A percentile compares a stretch with the other conserved stretches of the same genome.
Conservation (phyloP, 192 early-diverging fungal genomes). For the Radiomyces spectabilis region DNA sequence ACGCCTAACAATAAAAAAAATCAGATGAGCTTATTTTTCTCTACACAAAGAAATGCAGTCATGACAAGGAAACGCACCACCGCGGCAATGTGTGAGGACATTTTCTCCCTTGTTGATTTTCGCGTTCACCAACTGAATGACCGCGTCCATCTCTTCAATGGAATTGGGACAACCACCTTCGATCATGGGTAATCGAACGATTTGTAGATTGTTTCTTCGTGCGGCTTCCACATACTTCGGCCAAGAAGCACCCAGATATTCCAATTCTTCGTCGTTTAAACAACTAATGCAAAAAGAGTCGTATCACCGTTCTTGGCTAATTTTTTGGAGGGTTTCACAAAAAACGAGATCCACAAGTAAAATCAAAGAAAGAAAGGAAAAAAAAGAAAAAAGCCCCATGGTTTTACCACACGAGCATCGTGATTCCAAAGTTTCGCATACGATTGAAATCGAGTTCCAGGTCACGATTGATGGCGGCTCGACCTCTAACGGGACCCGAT, state of each 20-base stretch:
- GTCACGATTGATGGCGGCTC: conserved; percentile 64
- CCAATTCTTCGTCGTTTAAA: conserved; percentile 56
- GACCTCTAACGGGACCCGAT: conserved; percentile 58
- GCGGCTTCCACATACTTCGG: conserved; percentile 48
- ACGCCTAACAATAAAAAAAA: conserved; percentile 36
- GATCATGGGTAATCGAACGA: conserved; percentile 61
- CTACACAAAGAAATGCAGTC: background rate
- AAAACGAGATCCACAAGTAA: background rate
- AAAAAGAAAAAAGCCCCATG: conserved; percentile 13
- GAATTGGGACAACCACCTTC: conserved; percentile 59
- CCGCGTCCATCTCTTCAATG: conserved; percentile 45
- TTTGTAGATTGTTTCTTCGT: conserved; percentile 39
- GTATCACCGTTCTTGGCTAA: too few species aligned
- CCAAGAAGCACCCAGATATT: conserved; percentile 60
- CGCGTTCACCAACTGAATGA: conserved; percentile 42
- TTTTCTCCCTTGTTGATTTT: conserved; percentile 39
- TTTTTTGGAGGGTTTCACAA: too few species aligned
- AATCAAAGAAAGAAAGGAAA: conserved; percentile 6
- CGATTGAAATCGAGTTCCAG: conserved; percentile 65
- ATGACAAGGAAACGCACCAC: conserved; percentile 30
- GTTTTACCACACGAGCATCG: conserved; percentile 54
- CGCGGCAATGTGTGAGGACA: conserved; percentile 65
- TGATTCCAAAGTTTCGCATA: conserved; percentile 45
- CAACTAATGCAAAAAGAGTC: conserved; percentile 43
- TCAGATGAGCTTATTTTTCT: background rate